Conservation (phyloP, 2,329 filamentous ascomycete genomes). For the Diplodia scrobiculata region DNA sequence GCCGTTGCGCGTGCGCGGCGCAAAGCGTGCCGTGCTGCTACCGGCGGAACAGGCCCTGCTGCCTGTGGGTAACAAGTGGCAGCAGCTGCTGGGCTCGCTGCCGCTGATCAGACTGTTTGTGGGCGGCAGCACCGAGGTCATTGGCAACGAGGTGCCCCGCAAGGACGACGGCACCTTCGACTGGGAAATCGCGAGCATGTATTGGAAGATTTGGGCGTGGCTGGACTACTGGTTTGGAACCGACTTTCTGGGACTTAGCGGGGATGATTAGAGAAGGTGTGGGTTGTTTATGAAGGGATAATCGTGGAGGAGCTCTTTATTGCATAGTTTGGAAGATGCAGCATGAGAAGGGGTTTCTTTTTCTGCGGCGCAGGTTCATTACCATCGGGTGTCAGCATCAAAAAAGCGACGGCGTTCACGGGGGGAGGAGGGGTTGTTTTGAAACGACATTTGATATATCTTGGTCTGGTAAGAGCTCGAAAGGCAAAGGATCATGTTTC, state of each 20-base stretch:
- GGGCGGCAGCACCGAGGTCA: conserved; percentile 59
- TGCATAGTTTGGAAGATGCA: not conserved
- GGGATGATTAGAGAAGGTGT: conserved; percentile 45
- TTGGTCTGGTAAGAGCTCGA: not conserved
- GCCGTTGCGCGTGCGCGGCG: conserved; percentile 42
- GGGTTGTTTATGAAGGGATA: not conserved
- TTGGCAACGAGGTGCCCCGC: conserved; percentile 73
- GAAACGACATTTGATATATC: not conserved
- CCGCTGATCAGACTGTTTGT: conserved; percentile 53
- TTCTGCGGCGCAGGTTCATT: conserved; percentile 9
- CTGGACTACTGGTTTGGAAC: conserved; percentile 60
- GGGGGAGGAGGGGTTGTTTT: not conserved
- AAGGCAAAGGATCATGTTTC: not conserved
- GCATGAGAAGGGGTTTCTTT: not conserved
- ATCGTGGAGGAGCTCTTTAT: not conserved
- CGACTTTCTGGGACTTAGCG: conserved; percentile 62
- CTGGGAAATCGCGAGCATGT: conserved; percentile 63
- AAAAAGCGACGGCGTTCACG: conserved; percentile 24
- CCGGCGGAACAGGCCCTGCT: conserved; percentile 52
- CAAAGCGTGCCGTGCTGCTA: conserved; percentile 46
- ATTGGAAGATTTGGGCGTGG: conserved; percentile 63
- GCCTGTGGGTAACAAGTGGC: conserved; percentile 48
- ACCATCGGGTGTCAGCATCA: conserved; percentile 11
- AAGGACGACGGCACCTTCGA: conserved; percentile 77
- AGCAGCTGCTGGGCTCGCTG: conserved; percentile 51